Percentiles rank a stretch among this genome's conserved stretches.
phyloP scores from a whole-genome alignment of 495 filamentous ascomycete species.

The Penicillium pancosmium region DNA sequence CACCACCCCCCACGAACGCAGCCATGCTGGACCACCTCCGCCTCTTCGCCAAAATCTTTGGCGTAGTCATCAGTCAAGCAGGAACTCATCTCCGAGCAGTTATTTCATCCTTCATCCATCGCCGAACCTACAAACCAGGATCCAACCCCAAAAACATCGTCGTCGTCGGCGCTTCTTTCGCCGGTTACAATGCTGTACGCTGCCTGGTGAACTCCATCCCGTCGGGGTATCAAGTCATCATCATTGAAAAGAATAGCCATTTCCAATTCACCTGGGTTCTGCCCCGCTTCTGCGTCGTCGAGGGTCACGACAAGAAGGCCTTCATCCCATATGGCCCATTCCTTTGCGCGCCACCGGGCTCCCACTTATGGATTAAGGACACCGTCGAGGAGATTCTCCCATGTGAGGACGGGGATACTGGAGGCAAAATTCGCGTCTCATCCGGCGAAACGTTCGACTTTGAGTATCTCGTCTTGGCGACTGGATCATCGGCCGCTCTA shows the following conservation, averaged over 20 bases:
- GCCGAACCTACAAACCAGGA: constrained; percentile 17
- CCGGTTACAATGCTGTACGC: constrained; percentile 49
- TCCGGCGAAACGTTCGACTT: constrained; percentile 27
- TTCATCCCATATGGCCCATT: constrained; percentile 47
- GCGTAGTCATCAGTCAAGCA: constrained; percentile 24
- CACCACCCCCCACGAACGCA: background rate
- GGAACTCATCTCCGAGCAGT: constrained; percentile 19
- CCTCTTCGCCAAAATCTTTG: constrained; percentile 19
- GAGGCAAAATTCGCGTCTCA: constrained; percentile 12
- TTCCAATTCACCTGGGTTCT: constrained; percentile 62
- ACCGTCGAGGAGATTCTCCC: constrained; percentile 4
- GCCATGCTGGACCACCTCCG: constrained; percentile 9
- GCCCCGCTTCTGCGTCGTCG: constrained; percentile 42
- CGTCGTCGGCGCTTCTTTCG: constrained; percentile 59
- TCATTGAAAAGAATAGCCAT: constrained; percentile 61
- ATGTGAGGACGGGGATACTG: background rate
- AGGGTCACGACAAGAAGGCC: constrained; percentile 43
- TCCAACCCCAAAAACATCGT: constrained; percentile 47
- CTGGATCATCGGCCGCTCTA: constrained; percentile 22
- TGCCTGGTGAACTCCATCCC: constrained; percentile 51
- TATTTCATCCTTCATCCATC: constrained; percentile 18
- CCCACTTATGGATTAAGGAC: constrained; percentile 42
- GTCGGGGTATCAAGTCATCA: constrained; percentile 51
- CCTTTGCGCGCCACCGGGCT: constrained; percentile 34
- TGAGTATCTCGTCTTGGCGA: constrained; percentile 43